Percentiles rank a stretch among this genome's conserved stretches.
Evolutionary conservation across 73 alveolate species (phyloP).

Genomic region (Paramecium biaurelia): DNA sequence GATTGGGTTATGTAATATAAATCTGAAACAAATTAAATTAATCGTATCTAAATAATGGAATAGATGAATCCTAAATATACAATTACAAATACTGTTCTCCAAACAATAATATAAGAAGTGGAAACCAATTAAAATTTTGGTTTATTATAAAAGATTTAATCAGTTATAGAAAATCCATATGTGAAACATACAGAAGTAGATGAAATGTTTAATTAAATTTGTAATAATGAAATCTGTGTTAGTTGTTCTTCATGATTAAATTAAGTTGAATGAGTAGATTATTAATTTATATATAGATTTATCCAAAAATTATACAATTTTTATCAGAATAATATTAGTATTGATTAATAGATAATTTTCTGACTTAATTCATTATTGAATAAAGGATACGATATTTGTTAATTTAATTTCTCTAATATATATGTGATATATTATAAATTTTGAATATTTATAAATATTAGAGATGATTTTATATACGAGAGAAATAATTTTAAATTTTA

Average conservation of each 20-base stretch:
- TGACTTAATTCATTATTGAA: no score
- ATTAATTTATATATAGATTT: background rate
- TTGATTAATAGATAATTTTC: no score
- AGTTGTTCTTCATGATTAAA: conserved; percentile 74
- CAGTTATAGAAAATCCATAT: conserved; percentile 72
- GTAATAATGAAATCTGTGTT: conserved; percentile 74
- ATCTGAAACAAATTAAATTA: conserved; percentile 42
- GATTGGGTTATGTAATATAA: conserved; percentile 68
- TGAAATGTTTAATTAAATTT: conserved; percentile 37
- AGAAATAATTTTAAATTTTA: background rate
- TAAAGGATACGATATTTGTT: no score
- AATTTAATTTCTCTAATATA: no score
- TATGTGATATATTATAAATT: background rate
- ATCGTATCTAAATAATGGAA: background rate
- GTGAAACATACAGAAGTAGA: conserved; percentile 58
- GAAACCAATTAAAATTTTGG: conserved; percentile 64
- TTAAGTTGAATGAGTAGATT: background rate
- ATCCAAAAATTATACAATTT: background rate
- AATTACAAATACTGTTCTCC: conserved; percentile 20
- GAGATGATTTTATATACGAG: background rate
- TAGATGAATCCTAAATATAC: background rate
- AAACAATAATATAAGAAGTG: conserved; percentile 45
- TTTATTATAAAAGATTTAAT: conserved; percentile 67
- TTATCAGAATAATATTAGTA: no score
- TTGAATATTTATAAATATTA: background rate